These are phyloP conservation scores for Backusella liffmaniae DNA, from an alignment of 192 early-diverging fungal species.

Conservation along the genomic window DNA sequence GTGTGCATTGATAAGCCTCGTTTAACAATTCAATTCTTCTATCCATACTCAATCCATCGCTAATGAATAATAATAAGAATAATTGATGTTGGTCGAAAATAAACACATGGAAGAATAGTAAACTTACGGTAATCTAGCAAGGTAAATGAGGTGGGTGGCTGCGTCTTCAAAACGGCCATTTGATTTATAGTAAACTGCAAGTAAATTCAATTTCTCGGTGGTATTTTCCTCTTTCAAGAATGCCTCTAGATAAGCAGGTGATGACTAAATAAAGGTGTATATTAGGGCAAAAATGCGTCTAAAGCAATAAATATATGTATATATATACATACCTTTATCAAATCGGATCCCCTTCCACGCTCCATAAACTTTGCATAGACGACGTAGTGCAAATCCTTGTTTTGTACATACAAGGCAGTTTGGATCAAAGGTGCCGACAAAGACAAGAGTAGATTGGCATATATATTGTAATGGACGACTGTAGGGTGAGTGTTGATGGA, in stretches of 20 bases:
- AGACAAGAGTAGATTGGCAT: background rate
- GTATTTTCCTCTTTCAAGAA: background rate
- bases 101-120: background rate
- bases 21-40: background rate
- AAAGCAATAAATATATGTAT: background rate
- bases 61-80: background rate
- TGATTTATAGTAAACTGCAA: background rate
- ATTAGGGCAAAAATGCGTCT: no score
- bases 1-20: background rate
- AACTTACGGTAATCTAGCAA: background rate
- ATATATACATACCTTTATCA: background rate
- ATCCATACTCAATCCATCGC: background rate
- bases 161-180: constrained; percentile 7
- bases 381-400: background rate
- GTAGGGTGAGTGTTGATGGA: background rate
- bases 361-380: constrained; percentile 2
- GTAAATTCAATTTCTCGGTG: background rate
- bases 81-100: background rate
- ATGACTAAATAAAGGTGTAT: background rate
- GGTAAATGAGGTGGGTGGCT: background rate
- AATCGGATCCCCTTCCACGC: background rate
- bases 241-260: background rate
- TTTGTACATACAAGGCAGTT: background rate
- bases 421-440: background rate
- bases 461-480: background rate